Base-by-base conservation (phyloP, 2,329 filamentous ascomycete species). In the Periglandula ipomoeae region DNA sequence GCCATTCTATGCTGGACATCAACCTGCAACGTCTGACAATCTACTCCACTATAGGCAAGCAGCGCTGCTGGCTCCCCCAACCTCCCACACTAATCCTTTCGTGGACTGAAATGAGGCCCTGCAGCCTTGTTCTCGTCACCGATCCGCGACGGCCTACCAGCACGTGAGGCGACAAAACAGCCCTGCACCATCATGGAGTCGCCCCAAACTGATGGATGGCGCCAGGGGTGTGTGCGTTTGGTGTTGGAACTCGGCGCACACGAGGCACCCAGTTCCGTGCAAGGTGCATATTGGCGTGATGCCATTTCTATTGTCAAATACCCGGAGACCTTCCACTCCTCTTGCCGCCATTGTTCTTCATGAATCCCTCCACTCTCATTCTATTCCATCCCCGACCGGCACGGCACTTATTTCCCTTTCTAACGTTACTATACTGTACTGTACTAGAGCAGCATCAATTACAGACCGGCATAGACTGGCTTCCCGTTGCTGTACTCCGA, bases 61-160 rank as follows among this genome's bases (percentile, higher is more conserved):
- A n/a, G n/a, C n/a, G n/a, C n/a, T n/a, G n/a, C n/a, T n/a, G n/a
- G n/a, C n/a, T n/a, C n/a, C n/a, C n/a, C n/a, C n/a, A n/a, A n/a
- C n/a, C n/a, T n/a, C n/a, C n/a, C n/a, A n/a, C n/a, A n/a, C n/a
- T n/a, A n/a, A n/a, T n/a, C n/a, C n/a, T n/a, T n/a, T n/a, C n/a
- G n/a, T 15, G 10, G 30, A 32, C 20, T 20, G 32, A n/a, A 13
- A n/a, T 19, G 26, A 20, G 27, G 23, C 37, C 20, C 20, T 24
- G 35, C 47, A 43, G 48, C 48, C 43, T 50, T 17, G 6, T 24
- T 46, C 37, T 17, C 20, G 37, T 26, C 26, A 42, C 37, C 37
- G 26, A 50, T 37, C 39, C n/a, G 22, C 43, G 27, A 23, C 23
- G 27, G 17, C 48, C 43, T 46, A 43, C 30, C 26, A 42, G 17